Conservation (phyloP, 768 basidiomycete species). For the Suillus tomentosus region DNA sequence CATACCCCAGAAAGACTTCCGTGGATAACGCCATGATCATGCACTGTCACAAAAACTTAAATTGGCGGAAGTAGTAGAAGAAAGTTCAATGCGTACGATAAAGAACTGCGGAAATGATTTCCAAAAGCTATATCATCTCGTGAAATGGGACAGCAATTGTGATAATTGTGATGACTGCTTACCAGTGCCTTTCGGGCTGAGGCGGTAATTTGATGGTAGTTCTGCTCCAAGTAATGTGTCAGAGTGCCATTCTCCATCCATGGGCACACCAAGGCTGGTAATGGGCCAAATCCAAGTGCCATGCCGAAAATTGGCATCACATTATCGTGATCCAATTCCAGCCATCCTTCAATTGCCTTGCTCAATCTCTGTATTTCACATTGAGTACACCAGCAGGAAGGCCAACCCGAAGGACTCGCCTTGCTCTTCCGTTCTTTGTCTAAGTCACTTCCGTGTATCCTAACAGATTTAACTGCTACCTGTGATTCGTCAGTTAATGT, state of each 20-base stretch:
- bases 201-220: constrained; percentile 6
- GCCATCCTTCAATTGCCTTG: constrained; percentile 27
- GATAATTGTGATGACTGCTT: background rate
- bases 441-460: constrained; percentile 8
- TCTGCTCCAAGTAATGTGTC: constrained; percentile 20
- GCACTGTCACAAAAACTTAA: constrained; percentile 6
- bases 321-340: constrained; percentile 24
- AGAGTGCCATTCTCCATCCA: constrained; percentile 31
- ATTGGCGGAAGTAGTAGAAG: background rate
- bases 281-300: constrained; percentile 22
- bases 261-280: constrained; percentile 27
- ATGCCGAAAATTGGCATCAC: constrained; percentile 24
- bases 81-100: constrained; percentile 8
- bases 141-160: background rate
- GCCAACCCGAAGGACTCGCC: constrained; percentile 11
- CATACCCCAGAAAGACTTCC: constrained; percentile 18
- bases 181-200: constrained; percentile 21
- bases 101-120: constrained; percentile 10
- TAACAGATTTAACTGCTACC: constrained; percentile 33
- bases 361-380: constrained; percentile 13
- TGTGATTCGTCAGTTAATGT: background rate
- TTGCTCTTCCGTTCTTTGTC: constrained; percentile 20
- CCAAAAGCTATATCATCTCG: constrained; percentile 2
- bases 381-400: background rate
- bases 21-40: constrained; percentile 8